Conservation (phyloP, 495 filamentous ascomycete genomes). For the Aspergillus cavernicola region DNA sequence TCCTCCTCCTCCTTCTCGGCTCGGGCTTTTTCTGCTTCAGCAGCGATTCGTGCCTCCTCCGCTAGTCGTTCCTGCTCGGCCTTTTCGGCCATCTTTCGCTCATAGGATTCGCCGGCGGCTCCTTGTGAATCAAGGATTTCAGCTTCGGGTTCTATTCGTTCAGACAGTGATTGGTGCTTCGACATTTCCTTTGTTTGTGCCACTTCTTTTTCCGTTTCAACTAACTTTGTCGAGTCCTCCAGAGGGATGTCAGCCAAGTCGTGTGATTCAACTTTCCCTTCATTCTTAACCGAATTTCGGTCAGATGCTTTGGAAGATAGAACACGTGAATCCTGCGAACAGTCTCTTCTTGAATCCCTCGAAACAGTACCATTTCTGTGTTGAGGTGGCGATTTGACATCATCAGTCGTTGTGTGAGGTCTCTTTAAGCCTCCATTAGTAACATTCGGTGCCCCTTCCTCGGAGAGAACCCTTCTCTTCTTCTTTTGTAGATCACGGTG, state of each 20-base stretch:
- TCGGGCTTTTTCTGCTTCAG: conserved; percentile 47
- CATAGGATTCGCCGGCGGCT: conserved; percentile 27
- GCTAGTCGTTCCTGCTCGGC: conserved; percentile 23
- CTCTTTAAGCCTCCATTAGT: conserved; percentile 33
- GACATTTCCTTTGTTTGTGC: conserved; percentile 32
- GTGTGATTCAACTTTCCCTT: conserved; percentile 28
- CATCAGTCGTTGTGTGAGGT: conserved; percentile 19
- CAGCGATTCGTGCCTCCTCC: conserved; percentile 37
- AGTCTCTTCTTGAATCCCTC: conserved; percentile 13
- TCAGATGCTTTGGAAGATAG: conserved; percentile 9
- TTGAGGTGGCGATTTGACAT: conserved; percentile 25
- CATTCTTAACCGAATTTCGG: conserved; percentile 20
- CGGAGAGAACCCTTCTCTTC: conserved; percentile 48
- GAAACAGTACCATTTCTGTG: conserved; percentile 23
- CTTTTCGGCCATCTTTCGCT: conserved; percentile 23
- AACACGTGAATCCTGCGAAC: conserved; percentile 20
- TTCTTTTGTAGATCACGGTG: conserved; percentile 39
- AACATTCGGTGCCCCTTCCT: conserved; percentile 35
- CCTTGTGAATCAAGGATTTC: conserved; percentile 24
- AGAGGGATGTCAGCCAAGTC: conserved; percentile 31
- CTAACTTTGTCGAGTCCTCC: conserved; percentile 26
- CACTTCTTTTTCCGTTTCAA: conserved; percentile 39
- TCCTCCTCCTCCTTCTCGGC: conserved; percentile 43
- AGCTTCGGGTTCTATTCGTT: conserved; percentile 39
- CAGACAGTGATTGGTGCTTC: conserved; percentile 23